Evolutionary conservation across 1,139 yeast genomes (phyloP).

Genomic region (Candida tunisiensis): DNA sequence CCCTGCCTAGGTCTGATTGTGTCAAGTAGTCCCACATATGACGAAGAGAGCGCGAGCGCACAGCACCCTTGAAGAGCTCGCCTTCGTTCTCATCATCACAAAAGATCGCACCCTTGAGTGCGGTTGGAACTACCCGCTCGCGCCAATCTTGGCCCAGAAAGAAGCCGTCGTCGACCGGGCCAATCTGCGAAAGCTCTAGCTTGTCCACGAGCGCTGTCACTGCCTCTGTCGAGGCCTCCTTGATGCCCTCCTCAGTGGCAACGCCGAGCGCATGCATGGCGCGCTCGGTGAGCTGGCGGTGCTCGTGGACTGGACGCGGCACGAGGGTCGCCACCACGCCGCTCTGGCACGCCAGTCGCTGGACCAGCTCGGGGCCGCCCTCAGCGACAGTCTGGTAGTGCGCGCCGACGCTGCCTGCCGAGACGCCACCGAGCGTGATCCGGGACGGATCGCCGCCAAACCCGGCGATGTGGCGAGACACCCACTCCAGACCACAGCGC

Average conservation of each 20-base stretch:
- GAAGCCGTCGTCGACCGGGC: slow-evolving; percentile 9
- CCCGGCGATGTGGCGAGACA: slow-evolving; percentile 13
- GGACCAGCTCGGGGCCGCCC: slow-evolving; percentile 5
- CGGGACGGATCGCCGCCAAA: slow-evolving; percentile 23
- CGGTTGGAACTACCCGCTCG: slow-evolving; percentile 1
- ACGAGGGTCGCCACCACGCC: slow-evolving; percentile 7
- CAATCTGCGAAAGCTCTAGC: no score
- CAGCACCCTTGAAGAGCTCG: no score
- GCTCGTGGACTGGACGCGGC: slow-evolving; percentile 4
- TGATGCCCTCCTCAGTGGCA: slow-evolving; percentile 7
- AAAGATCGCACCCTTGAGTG: slow-evolving; percentile 6
- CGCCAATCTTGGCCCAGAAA: slow-evolving; percentile 6
- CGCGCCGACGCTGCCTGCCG: slow-evolving; percentile 15
- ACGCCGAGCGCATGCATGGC: slow-evolving; percentile 4
- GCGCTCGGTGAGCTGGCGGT: slow-evolving; percentile 3
- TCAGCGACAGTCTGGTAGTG: slow-evolving; percentile 5
- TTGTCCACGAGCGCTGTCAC: slow-evolving; percentile 7
- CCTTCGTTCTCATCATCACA: slow-evolving; percentile 12
- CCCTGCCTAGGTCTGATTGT: no score
- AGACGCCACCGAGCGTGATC: slow-evolving; percentile 22
- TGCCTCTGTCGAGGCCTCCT: slow-evolving; percentile 6
- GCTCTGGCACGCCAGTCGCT: slow-evolving; percentile 8
- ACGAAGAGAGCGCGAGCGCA: no score
- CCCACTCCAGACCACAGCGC: slow-evolving; percentile 19
- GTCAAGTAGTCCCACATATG: no score